phyloP scores from a whole-genome alignment of 2,329 filamentous ascomycete species.

The Ceratocystis variospora region DNA sequence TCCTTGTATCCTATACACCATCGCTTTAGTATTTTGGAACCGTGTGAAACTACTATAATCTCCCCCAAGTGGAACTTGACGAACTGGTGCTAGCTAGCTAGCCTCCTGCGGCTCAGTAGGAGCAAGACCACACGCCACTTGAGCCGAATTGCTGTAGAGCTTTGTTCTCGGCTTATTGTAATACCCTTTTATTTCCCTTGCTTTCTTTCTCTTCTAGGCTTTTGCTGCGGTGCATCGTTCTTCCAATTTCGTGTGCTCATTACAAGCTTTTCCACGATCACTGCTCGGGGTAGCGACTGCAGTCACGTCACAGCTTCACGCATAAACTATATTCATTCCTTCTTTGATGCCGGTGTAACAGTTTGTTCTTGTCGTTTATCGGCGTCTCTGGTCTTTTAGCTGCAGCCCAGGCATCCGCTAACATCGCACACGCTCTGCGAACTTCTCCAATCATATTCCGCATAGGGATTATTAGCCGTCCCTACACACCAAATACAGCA shows the following conservation, averaged over 20 bases:
- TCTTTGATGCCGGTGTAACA: conserved; percentile 16
- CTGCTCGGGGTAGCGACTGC: not conserved
- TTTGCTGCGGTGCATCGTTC: not conserved
- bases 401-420: too few relatives aligned
- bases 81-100: not conserved
- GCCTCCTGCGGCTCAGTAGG: not conserved
- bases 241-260: not conserved
- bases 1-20: not conserved
- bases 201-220: not conserved
- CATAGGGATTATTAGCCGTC: too few relatives aligned
- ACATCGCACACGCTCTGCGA: too few relatives aligned
- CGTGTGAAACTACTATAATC: not conserved
- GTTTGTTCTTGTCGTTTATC: conserved; percentile 10
- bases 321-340: not conserved
- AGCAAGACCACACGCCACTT: not conserved
- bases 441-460: too few relatives aligned
- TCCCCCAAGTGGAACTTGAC: not conserved
- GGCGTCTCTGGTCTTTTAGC: not conserved
- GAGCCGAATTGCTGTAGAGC: not conserved
- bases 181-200: not conserved
- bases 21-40: not conserved
- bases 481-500: conserved; percentile 26
- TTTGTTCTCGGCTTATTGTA: not conserved
- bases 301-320: not conserved
- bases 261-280: not conserved